Conservation (phyloP, 768 basidiomycete species). For the Dacryopinax spathularia region DNA sequence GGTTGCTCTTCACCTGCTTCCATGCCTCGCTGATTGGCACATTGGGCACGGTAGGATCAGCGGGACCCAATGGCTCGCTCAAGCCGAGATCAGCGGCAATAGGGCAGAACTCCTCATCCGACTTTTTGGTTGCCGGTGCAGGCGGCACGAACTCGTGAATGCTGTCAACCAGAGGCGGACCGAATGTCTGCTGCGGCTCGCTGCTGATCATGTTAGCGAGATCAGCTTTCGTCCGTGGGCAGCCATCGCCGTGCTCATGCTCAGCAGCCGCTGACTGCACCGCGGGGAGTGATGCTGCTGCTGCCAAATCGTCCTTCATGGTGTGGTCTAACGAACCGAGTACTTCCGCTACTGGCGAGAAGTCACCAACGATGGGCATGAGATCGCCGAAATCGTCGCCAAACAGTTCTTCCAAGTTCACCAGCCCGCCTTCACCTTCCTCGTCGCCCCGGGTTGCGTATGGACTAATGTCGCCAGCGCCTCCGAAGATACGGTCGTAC, state of each 20-base stretch:
- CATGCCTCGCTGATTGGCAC: slow-evolving; percentile 67
- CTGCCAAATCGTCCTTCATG: slow-evolving; percentile 9
- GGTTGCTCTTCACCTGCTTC: slow-evolving; percentile 59
- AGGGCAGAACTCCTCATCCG: slow-evolving; percentile 14
- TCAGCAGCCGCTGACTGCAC: slow-evolving; percentile 16
- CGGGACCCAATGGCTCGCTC: slow-evolving; percentile 49
- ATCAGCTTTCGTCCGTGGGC: slow-evolving; percentile 45
- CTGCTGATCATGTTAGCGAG: slow-evolving; percentile 35
- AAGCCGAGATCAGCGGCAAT: slow-evolving; percentile 43
- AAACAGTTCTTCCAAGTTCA: slow-evolving; percentile 20
- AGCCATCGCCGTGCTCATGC: slow-evolving; percentile 19
- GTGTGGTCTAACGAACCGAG: slow-evolving; percentile 5
- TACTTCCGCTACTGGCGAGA: not conserved
- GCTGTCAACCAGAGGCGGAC: slow-evolving; percentile 37
- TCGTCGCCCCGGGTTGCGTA: slow-evolving; percentile 8
- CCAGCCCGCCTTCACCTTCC: slow-evolving; percentile 5
- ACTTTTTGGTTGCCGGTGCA: slow-evolving; percentile 15
- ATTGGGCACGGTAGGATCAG: slow-evolving; percentile 25
- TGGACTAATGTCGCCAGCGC: slow-evolving; percentile 13
- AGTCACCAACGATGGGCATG: slow-evolving; percentile 3
- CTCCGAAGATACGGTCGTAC: not conserved
- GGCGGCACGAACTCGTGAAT: slow-evolving; percentile 13
- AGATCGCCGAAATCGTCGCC: not conserved
- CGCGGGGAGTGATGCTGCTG: slow-evolving; percentile 30
- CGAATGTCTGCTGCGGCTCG: slow-evolving; percentile 21